Evolutionary conservation across 2,329 filamentous ascomycete species (phyloP), one percentile per base, ranked within the genome.

Genomic region (Paecilomyces variotii): DNA sequence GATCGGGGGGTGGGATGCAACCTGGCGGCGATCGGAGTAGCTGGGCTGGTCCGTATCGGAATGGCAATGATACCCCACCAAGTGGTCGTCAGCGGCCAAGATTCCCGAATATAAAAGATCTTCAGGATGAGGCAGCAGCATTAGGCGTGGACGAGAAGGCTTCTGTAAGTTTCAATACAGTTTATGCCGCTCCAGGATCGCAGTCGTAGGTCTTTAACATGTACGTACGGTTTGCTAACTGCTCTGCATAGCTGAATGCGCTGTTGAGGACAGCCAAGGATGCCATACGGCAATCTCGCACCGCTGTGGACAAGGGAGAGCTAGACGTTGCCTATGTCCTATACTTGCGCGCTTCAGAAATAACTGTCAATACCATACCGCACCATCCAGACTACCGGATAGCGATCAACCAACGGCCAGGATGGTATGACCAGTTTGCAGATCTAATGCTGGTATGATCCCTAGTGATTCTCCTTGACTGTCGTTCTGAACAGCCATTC

Each of bases 321-420:
- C 84, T 86, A 3, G 91, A 94, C 68, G 74, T 85, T 39, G 92
- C 92, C 2, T 87, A 96, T 57, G 84, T 88, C 63, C 89, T 96
- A 61, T 97, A 93, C 69, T 82, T 97, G 59, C 84, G 87, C 62
- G 90, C 92, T 10, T 91, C 84, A 60, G 86, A 91, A 59, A 88
- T 97, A 57, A 83, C 89, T 12, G 81, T 91, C 55, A 86, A 93
- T 58, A 78, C 87, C 50, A 87, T 97, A 27, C 89, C 90, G 1
- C 81, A 80, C 35, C 91, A 96, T 70, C 84, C 83, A 58, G 89
- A 93, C 61, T 95, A 86, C 71, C 82, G 84, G 28, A 79, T 82
- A 56, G 77, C 91, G 59, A 83, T 84, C 65, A 75, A 74, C 39
- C 83, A 86, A 62, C 77, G 77, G 56, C 74, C 74, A 54, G 74